Evolutionary conservation across 1,284 basidiomycete species (phyloP), one percentile per base, ranked within the genome.

Genomic region (Sanghuangporus baumii): DNA sequence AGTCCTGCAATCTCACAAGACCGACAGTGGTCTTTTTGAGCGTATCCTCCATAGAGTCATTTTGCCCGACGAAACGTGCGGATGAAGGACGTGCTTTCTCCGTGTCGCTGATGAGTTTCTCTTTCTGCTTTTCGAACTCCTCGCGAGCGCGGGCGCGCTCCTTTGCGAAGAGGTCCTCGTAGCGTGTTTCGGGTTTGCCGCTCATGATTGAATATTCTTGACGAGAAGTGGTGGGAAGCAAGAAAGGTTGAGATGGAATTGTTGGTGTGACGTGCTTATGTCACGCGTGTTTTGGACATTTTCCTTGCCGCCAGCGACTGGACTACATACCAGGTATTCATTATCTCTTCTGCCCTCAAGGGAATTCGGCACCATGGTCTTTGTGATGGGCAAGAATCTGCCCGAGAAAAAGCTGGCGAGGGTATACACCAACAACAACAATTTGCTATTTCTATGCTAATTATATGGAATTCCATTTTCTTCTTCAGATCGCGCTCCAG

Each of bases 1-100:
- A 99, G 55, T 98, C 97, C 70, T 96, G 91, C 7, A 98, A 81
- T 64, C 84, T 86, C 1, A 99, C 96, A 14, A 99, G 83, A 69
- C 97, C 97, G 62, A 99, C 87, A 0, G 97, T 99, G 56, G 84
- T 90, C 70, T 94, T 85, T 79, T 98, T 98, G 58, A 99, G 82
- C 11, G 85, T 84, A 64, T 99, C 97, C 73, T 98, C 96, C 80
- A 98, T 88, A 4, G 91, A 94, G 72, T 98, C 96, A 74, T 93
- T 88, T 74, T 97, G 93, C 4, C 92, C 91, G 20, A 96, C 89
- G 74, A 99, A 99, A 62, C 95, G 91, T 71, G 91, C 89, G 0
- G 84, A 77, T 0, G 91, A 92, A 6, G 91, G 87, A 61, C 91
- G 85, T 65, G 90, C 83, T 75, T 93, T 92, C 77, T 93, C 91